phyloP scores from a whole-genome alignment of 2,329 filamentous ascomycete species.

The Epichloe scottii region DNA sequence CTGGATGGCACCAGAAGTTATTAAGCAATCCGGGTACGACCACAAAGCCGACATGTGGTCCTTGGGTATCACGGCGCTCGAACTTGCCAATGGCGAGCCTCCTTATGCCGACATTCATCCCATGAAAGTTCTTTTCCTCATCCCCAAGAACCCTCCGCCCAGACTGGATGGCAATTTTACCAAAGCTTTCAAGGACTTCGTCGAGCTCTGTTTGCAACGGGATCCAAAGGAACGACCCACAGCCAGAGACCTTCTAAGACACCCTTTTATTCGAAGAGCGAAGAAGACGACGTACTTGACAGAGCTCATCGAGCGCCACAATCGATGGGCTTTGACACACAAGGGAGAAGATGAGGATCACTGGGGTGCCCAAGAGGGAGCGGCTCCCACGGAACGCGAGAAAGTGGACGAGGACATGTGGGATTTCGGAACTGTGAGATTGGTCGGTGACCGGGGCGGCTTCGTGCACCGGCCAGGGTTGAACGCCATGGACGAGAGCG shows the following conservation, averaged over 20 bases:
- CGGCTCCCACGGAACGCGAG: slow-evolving; percentile 40
- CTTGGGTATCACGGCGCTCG: slow-evolving; percentile 83
- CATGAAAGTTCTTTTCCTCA: slow-evolving; percentile 95
- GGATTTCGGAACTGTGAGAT: slow-evolving; percentile 94
- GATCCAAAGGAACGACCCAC: slow-evolving; percentile 83
- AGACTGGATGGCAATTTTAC: slow-evolving; percentile 70
- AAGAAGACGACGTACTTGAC: slow-evolving; percentile 96
- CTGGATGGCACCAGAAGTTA: slow-evolving; percentile 99
- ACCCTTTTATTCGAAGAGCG: slow-evolving; percentile 79
- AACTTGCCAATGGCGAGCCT: slow-evolving; percentile 82
- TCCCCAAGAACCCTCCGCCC: slow-evolving; percentile 86
- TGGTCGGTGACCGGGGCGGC: slow-evolving; percentile 55
- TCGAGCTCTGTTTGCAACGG: slow-evolving; percentile 72
- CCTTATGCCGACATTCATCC: slow-evolving; percentile 95
- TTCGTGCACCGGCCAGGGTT: slow-evolving; percentile 43
- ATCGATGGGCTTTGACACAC: slow-evolving; percentile 73
- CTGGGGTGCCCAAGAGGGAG: slow-evolving; percentile 42
- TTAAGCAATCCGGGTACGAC: slow-evolving; percentile 96
- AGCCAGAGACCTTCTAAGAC: slow-evolving; percentile 75
- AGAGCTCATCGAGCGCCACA: slow-evolving; percentile 84
- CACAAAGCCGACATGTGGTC: slow-evolving; percentile 99
- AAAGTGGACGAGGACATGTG: slow-evolving; percentile 73
- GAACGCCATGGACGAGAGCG: slow-evolving; percentile 66
- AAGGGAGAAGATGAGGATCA: slow-evolving; percentile 57
- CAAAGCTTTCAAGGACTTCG: slow-evolving; percentile 72